Base-by-base conservation (phyloP, 805 yeast genomes). In the Yarrowia sp. region DNA sequence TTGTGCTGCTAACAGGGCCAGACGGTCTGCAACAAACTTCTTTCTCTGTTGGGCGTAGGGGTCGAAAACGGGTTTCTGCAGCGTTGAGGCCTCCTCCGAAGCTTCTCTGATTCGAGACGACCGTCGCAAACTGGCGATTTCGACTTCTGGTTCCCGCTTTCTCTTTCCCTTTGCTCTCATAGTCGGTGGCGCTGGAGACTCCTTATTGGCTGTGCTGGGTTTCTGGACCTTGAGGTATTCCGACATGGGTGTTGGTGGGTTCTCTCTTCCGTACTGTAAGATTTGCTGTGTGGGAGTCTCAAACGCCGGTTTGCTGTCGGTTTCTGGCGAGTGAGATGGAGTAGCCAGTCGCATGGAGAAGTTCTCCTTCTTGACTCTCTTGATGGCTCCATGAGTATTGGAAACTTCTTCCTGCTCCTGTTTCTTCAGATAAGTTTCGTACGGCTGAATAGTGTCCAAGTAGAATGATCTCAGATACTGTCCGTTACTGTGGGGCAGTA, bases 381-480 rank as follows among this genome's bases (percentile, higher is more conserved):
- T 58, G 20, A 33, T 24, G 30, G 30, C 50, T 2, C 44, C 47
- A 13, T 39, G 36, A n/a, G 9, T 55, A 20, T 17, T n/a, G 13
- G 36, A 24, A 24, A 7, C 19, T 9, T 39, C 33, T 38, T 40
- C 64, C 49, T 58, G 43, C 19, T 43, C 50, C 50, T 43, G 50
- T 17, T 42, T 42, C 64, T 43, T 43, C 20, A 75, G 60, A 63
- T 71, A 76, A n/a, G 43, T 44, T 44, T 75, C 78, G 50, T 74
- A 76, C 3, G 79, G 79, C 39, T 61, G 55, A 14, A 64, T 64
- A 10, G 50, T 52, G 34, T 64, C 58, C 33, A 64, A 50, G n/a
- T 64, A 50, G 58, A 34, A 64, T 4, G 67, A 49, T 12, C 60
- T 15, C 42, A 64, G 30, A 14, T 50, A 52, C 40, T 50, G 58